Evolutionary conservation across 108 stramenopile species (phyloP).

Genomic region (Mediolabrus comicus): DNA sequence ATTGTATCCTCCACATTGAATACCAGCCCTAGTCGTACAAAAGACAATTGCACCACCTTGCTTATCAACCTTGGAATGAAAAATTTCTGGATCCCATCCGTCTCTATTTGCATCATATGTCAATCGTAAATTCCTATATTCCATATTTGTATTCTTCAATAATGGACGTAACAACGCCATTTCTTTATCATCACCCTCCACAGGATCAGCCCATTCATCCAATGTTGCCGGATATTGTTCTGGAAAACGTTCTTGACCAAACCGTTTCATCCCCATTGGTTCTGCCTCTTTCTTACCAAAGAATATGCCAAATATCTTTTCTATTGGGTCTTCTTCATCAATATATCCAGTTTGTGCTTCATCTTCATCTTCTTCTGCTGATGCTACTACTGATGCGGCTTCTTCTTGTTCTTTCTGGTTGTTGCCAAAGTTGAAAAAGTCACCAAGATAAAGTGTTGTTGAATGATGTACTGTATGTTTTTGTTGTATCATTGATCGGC

Average conservation of each 20-base stretch:
- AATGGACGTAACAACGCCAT: conserved; percentile 72
- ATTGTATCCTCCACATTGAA: conserved; percentile 83
- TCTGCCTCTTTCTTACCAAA: conserved; percentile 78
- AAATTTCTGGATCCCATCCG: conserved; percentile 72
- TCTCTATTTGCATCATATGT: conserved; percentile 79
- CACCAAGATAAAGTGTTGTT: conserved; percentile 23
- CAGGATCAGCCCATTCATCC: conserved; percentile 69
- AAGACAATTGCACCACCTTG: conserved; percentile 66
- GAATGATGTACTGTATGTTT: background rate
- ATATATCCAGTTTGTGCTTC: conserved; percentile 27
- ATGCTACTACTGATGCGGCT: background rate
- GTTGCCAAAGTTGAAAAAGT: conserved; percentile 49
- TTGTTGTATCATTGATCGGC: background rate
- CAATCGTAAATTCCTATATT: conserved; percentile 59
- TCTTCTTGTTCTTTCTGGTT: conserved; percentile 6
- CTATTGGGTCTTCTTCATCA: conserved; percentile 75
- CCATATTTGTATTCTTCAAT: conserved; percentile 85
- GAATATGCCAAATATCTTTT: conserved; percentile 84
- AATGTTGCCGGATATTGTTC: conserved; percentile 84
- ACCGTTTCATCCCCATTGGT: conserved; percentile 51
- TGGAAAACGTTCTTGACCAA: conserved; percentile 58
- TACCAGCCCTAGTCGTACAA: conserved; percentile 52
- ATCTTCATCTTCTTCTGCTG: conserved; percentile 1
- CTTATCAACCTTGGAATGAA: conserved; percentile 78
- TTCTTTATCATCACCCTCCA: conserved; percentile 63